Conservation (phyloP, 345 rosid genomes). For the Syzygium aqueum region DNA sequence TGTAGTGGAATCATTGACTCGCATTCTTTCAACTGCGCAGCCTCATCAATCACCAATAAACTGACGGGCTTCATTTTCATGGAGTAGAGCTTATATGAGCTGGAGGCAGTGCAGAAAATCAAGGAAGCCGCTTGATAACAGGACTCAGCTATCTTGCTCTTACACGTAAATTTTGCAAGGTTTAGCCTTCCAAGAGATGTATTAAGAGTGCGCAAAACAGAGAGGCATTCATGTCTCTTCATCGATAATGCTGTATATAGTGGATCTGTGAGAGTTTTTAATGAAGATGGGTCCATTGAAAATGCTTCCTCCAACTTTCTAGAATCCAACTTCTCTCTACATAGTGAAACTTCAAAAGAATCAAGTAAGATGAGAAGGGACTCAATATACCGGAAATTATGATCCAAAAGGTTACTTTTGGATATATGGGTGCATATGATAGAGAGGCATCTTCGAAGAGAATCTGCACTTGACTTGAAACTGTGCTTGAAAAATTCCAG, state of each 20-base stretch:
- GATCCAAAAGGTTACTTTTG: background rate
- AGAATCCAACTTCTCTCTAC: background rate
- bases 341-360: background rate
- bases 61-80: background rate
- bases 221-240: background rate
- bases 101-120: slow-evolving; percentile 4
- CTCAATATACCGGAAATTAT: background rate
- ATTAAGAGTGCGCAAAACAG: background rate
- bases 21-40: slow-evolving; percentile 2
- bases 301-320: slow-evolving; percentile 1
- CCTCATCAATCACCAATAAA: slow-evolving; percentile 5
- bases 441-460: background rate
- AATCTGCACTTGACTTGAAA: background rate
- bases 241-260: accelerated
- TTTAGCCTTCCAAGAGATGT: background rate
- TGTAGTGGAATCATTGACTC: slow-evolving; percentile 2
- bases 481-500: background rate
- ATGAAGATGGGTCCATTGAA: background rate
- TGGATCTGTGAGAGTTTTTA: background rate
- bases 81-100: background rate
- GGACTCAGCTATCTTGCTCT: background rate
- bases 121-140: background rate
- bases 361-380: background rate
- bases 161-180: background rate
- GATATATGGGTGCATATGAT: background rate